Evolutionary conservation across 495 filamentous ascomycete species (phyloP).

Genomic region (Wilcoxina mikolae): DNA sequence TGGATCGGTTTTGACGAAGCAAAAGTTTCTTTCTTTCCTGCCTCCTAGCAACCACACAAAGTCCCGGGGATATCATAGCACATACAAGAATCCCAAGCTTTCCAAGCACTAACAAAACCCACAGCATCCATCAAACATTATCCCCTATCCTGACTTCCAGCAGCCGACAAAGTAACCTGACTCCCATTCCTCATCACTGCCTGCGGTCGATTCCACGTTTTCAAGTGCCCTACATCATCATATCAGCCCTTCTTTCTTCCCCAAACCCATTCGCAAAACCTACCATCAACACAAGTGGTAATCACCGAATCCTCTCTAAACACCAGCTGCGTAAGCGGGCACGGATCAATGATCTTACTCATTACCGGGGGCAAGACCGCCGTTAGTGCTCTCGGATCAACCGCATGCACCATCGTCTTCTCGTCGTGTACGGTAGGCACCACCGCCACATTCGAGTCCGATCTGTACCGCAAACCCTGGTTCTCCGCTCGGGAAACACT

Average conservation of each 20-base stretch:
- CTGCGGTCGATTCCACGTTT: constrained; percentile 70
- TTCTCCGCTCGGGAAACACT: constrained; percentile 20
- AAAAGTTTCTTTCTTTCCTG: too few species aligned
- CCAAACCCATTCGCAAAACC: not conserved
- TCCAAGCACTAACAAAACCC: too few species aligned
- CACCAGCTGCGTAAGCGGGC: constrained; percentile 75
- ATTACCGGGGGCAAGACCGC: constrained; percentile 89
- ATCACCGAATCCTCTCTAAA: constrained; percentile 87
- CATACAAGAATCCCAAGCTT: too few species aligned
- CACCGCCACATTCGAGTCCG: constrained; percentile 46
- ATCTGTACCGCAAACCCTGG: constrained; percentile 43
- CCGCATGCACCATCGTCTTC: constrained; percentile 51
- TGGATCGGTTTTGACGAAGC: too few species aligned
- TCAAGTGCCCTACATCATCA: constrained; percentile 54
- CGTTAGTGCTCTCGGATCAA: constrained; percentile 63
- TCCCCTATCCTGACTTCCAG: too few species aligned
- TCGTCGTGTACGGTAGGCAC: constrained; percentile 27
- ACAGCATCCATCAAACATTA: too few species aligned
- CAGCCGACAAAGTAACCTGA: constrained; percentile 28
- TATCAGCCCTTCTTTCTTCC: constrained; percentile 19
- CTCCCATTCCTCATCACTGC: constrained; percentile 32
- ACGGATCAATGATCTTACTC: constrained; percentile 71
- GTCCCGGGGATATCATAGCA: too few species aligned
- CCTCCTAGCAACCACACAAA: too few species aligned
- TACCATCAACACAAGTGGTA: constrained; percentile 53